Percentiles rank a stretch among this genome's conserved stretches.
Evolutionary conservation across 768 basidiomycete genomes (phyloP).

Genomic region (Albatrellus ellisii): DNA sequence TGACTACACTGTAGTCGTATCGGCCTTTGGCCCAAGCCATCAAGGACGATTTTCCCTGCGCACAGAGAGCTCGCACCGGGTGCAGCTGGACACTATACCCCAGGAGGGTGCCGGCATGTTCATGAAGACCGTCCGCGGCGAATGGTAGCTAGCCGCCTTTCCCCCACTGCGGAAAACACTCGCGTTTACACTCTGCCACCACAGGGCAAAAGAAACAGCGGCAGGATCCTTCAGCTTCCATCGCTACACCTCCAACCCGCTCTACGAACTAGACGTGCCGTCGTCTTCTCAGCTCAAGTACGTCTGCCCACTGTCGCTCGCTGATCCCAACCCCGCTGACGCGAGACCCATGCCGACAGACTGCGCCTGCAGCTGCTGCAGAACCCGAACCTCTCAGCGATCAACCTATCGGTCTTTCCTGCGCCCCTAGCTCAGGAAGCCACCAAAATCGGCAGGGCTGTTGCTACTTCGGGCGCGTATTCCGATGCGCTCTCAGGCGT

Average conservation of each 20-base stretch:
- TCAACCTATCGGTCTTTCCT: slow-evolving; percentile 51
- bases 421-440: slow-evolving; percentile 15
- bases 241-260: slow-evolving; percentile 55
- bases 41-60: slow-evolving; percentile 52
- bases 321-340: not conserved
- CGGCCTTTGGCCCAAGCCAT: slow-evolving; percentile 68
- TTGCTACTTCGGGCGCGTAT: slow-evolving; percentile 71
- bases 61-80: slow-evolving; percentile 45
- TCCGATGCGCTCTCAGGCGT: slow-evolving; percentile 66
- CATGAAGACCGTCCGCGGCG: slow-evolving; percentile 46
- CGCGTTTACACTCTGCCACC: not conserved
- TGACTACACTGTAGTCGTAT: slow-evolving; percentile 73
- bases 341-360: slow-evolving; percentile 23
- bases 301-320: slow-evolving; percentile 15
- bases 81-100: slow-evolving; percentile 54
- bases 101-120: slow-evolving; percentile 94
- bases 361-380: slow-evolving; percentile 54
- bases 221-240: slow-evolving; percentile 58
- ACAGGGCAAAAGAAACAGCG: slow-evolving; percentile 44
- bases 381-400: slow-evolving; percentile 27
- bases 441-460: slow-evolving; percentile 23
- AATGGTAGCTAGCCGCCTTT: slow-evolving; percentile 40
- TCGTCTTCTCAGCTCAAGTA: slow-evolving; percentile 45
- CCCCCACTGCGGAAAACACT: not conserved
- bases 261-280: slow-evolving; percentile 46